Percentiles rank a stretch among this genome's conserved stretches.
Evolutionary conservation across 2,329 filamentous ascomycete species (phyloP).

Genomic region (Stagonosporopsis vannaccii): DNA sequence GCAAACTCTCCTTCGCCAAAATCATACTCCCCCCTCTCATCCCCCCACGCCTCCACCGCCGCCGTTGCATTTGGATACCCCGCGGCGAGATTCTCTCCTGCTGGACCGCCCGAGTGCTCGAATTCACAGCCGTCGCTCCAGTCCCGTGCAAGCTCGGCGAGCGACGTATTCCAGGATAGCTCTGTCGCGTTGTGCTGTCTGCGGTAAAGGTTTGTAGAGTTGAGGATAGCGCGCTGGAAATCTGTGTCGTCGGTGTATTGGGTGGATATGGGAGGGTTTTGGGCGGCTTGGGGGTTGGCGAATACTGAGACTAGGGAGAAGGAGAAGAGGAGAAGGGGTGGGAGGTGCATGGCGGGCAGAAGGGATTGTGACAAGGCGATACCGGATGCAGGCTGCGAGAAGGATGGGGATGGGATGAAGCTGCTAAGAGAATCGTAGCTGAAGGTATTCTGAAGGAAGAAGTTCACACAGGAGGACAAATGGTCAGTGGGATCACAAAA

Average conservation of each 20-base stretch:
- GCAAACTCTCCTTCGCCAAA: slow-evolving; percentile 66
- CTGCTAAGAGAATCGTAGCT: no score
- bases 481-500: not conserved
- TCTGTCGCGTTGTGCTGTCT: slow-evolving; percentile 65
- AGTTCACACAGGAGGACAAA: not conserved
- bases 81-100: slow-evolving; percentile 77
- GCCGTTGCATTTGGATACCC: slow-evolving; percentile 68
- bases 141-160: slow-evolving; percentile 61
- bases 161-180: slow-evolving; percentile 70
- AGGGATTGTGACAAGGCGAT: not conserved
- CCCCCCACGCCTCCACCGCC: slow-evolving; percentile 71
- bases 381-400: not conserved
- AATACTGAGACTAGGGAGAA: not conserved
- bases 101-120: slow-evolving; percentile 66
- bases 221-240: slow-evolving; percentile 64
- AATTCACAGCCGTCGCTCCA: slow-evolving; percentile 61
- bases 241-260: slow-evolving; percentile 51
- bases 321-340: not conserved
- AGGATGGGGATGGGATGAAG: not conserved
- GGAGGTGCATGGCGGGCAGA: not conserved
- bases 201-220: slow-evolving; percentile 72
- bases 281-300: not conserved
- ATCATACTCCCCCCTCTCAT: slow-evolving; percentile 66
- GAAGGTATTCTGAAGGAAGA: not conserved
- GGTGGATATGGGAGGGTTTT: not conserved